phyloP scores from a whole-genome alignment of 768 basidiomycete genomes.

The Xanthoconium purpureum region DNA sequence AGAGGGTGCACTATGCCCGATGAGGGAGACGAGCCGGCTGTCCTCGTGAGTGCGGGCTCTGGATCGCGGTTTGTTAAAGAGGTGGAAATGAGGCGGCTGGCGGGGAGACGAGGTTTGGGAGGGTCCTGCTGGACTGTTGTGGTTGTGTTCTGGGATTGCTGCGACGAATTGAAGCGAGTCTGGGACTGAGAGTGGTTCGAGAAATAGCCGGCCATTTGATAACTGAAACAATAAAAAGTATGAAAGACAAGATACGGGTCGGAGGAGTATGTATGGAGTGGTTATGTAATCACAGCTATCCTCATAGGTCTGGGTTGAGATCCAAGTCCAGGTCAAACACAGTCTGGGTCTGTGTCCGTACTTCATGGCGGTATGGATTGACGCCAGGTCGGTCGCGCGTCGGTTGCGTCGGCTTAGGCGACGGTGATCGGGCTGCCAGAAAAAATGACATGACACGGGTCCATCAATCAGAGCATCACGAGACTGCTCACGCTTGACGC shows the following conservation, averaged over 20 bases:
- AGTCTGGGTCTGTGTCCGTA: conserved; percentile 55
- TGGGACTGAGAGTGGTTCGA: conserved; percentile 72
- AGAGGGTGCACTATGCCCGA: conserved; percentile 62
- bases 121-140: conserved; percentile 14
- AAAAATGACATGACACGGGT: conserved; percentile 1
- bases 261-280: background rate
- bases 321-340: conserved; percentile 81
- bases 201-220: conserved; percentile 69
- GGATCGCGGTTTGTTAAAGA: conserved; percentile 42
- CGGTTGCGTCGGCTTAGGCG: conserved; percentile 50
- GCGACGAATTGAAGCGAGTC: conserved; percentile 60
- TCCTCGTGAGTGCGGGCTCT: conserved; percentile 41
- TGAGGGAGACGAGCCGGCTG: conserved; percentile 18
- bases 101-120: conserved; percentile 47
- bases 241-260: background rate
- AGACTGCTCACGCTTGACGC: conserved; percentile 61
- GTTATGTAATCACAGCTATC: conserved; percentile 23
- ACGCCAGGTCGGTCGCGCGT: conserved; percentile 50
- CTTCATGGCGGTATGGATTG: conserved; percentile 72
- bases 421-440: conserved; percentile 55
- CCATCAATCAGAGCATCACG: conserved; percentile 1
- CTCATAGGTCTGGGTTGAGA: conserved; percentile 75
- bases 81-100: conserved; percentile 76
- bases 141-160: conserved; percentile 30
- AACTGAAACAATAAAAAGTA: conserved; percentile 26